Base-by-base conservation (phyloP, 2,329 filamentous ascomycete genomes). In the Rhexocercosporidium sp. region DNA sequence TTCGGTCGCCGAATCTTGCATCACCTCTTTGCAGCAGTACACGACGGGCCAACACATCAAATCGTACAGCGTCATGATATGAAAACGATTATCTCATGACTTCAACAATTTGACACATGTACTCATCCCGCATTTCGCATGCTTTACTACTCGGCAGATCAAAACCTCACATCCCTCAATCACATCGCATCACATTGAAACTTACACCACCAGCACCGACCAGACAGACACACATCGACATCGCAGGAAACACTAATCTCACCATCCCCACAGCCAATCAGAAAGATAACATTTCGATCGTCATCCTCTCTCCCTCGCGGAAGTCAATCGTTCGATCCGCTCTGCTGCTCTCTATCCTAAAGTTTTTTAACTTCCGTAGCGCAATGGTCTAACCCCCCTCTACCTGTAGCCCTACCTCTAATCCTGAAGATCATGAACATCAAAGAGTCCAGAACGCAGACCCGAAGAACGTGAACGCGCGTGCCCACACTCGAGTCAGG, bases 391-490 rank as follows among this genome's bases (percentile, higher is more conserved):
- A 56, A 37, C 31, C 57, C 7, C 25, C 11, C 25, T 41, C 39
- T 60, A 41, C 27, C 39, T 47, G 39, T 29, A 60, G 25, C 29
- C 12, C 20, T 18, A 20, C 31, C 34, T 8, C 34, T 22, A 22
- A 34, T 14, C 20, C 31, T 31, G 34, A 47, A 14, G 11, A 29
- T 39, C 44, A 34, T 62, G 59, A 20, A 22, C 29, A 62, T 62
- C 59, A 62, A 62, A 62, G 20, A 49, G 39, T 59, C 59, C 49
- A 62, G 59, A 31, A 39, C 31, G 25, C 51, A 34, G 27, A 31
- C 18, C 9, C 1, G 7, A 9, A n/a, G 3, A 12, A 41, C 54
- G 9, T 14, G 54, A 57, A 60, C 39, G 57, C 56, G 56, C 25
- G 56, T 59, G 12, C 22, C 34, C 25, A 5, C 7, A 12, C 12